Conservation (phyloP, 345 rosid species). For the Euphorbia lathyris region DNA sequence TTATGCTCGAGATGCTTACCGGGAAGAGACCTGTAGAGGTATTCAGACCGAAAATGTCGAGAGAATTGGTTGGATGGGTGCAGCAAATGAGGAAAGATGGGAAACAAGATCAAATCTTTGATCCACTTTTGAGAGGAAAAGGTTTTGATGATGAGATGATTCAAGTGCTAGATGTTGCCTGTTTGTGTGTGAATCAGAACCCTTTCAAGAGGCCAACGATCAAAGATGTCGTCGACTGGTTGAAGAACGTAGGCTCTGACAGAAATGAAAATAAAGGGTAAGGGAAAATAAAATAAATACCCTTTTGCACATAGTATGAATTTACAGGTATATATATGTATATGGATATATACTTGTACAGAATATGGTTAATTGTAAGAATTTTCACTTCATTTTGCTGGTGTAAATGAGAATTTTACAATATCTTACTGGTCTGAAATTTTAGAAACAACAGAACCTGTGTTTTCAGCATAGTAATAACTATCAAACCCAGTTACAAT, state of each 20-base stretch:
- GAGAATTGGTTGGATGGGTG: constrained; percentile 45
- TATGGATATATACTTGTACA: constrained; percentile 23
- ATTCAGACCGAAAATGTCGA: constrained; percentile 36
- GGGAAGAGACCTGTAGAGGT: constrained; percentile 48
- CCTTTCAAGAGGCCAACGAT: constrained; percentile 47
- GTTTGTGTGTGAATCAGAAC: constrained; percentile 35
- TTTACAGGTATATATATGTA: neutral
- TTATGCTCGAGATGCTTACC: constrained; percentile 44
- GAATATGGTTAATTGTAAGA: constrained; percentile 12
- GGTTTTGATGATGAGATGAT: constrained; percentile 47
- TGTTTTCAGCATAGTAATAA: too few relatives aligned
- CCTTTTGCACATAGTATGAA: constrained; percentile 12
- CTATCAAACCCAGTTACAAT: too few relatives aligned
- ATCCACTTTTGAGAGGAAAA: constrained; percentile 38
- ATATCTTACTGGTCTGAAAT: neutral
- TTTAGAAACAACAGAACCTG: neutral
- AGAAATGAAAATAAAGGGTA: constrained; percentile 35
- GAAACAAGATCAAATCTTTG: constrained; percentile 36
- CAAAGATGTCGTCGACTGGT: constrained; percentile 40
- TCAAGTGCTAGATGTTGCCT: constrained; percentile 41
- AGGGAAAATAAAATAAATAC: neutral
- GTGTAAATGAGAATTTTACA: constrained; percentile 27
- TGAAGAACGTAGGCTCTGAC: constrained; percentile 35
- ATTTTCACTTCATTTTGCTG: constrained; percentile 17
- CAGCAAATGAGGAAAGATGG: constrained; percentile 37